Percentiles rank a stretch among this genome's conserved stretches.
Evolutionary conservation across 2,329 filamentous ascomycete genomes (phyloP).

Genomic region (Fragosphaeria purpurea): DNA sequence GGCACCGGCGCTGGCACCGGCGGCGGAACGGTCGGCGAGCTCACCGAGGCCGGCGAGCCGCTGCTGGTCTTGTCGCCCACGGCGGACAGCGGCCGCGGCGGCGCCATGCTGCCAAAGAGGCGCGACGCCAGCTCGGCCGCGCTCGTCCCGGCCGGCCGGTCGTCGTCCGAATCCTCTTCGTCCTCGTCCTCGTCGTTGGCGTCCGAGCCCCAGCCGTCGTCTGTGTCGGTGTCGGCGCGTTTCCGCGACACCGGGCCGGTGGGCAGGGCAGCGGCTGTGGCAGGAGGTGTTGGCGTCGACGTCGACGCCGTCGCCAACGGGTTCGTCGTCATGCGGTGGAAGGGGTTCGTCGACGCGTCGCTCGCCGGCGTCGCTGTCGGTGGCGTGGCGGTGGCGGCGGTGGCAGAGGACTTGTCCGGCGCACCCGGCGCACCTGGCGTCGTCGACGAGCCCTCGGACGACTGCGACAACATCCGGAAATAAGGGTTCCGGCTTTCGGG

Average conservation of each 20-base stretch:
- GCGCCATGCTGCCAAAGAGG: constrained; percentile 93
- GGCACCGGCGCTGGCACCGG: constrained; percentile 22
- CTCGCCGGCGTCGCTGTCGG: constrained; percentile 32
- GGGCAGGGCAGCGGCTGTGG: constrained; percentile 33
- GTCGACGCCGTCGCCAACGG: constrained; percentile 35
- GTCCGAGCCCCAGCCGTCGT: constrained; percentile 80
- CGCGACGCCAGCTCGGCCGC: constrained; percentile 91
- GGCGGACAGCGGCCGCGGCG: constrained; percentile 77
- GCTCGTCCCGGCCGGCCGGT: constrained; percentile 67
- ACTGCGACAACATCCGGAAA: constrained; percentile 76
- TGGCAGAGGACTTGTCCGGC: too few species aligned
- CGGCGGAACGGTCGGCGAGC: constrained; percentile 29
- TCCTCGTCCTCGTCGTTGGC: constrained; percentile 49
- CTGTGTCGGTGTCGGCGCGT: constrained; percentile 38
- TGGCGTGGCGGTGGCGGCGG: neutral
- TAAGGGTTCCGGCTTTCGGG: constrained; percentile 90
- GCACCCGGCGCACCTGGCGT: constrained; percentile 11
- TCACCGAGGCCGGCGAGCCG: constrained; percentile 24
- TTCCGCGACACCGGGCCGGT: constrained; percentile 41
- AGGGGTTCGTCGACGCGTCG: constrained; percentile 82
- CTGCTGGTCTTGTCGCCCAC: constrained; percentile 56
- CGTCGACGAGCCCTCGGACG: constrained; percentile 41
- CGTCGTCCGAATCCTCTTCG: constrained; percentile 62
- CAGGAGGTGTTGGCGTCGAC: constrained; percentile 27
- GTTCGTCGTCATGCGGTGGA: constrained; percentile 74